Evolutionary conservation across 805 yeast species (phyloP).

Genomic region (Candida alai): DNA sequence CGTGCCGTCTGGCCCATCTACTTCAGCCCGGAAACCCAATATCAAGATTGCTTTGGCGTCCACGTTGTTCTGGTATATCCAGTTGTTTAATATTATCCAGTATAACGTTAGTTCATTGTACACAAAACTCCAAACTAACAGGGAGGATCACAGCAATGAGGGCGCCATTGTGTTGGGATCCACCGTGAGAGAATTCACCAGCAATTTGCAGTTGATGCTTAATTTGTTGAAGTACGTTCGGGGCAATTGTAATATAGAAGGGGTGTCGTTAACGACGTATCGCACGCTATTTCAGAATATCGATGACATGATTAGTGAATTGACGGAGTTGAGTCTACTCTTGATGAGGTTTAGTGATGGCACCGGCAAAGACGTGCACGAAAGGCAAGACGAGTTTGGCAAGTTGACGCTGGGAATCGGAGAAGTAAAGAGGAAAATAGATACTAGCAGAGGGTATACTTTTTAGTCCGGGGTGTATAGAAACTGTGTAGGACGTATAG

Average conservation of each 20-base stretch:
- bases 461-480: no score
- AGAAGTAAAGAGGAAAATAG: no score
- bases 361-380: background rate
- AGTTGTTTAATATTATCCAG: constrained; percentile 34
- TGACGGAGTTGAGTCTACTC: constrained; percentile 1
- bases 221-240: constrained; percentile 27
- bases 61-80: constrained; percentile 29
- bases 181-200: constrained; percentile 28
- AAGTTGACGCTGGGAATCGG: no score
- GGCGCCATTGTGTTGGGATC: constrained; percentile 14
- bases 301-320: background rate
- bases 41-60: constrained; percentile 6
- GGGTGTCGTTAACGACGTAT: background rate
- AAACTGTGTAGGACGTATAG: no score
- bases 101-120: constrained; percentile 23
- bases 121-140: constrained; percentile 13
- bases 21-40: constrained; percentile 14
- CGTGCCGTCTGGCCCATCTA: no score
- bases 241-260: constrained; percentile 1
- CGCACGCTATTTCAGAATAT: background rate
- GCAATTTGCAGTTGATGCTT: constrained; percentile 29
- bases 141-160: constrained; percentile 2
- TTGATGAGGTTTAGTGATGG: constrained; percentile 1
- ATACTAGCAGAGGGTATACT: no score
- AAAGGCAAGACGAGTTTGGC: background rate